A percentile compares a stretch with the other conserved stretches of the same genome.
phyloP scores from a whole-genome alignment of 345 rosid genomes.

The Linum trigynum region DNA sequence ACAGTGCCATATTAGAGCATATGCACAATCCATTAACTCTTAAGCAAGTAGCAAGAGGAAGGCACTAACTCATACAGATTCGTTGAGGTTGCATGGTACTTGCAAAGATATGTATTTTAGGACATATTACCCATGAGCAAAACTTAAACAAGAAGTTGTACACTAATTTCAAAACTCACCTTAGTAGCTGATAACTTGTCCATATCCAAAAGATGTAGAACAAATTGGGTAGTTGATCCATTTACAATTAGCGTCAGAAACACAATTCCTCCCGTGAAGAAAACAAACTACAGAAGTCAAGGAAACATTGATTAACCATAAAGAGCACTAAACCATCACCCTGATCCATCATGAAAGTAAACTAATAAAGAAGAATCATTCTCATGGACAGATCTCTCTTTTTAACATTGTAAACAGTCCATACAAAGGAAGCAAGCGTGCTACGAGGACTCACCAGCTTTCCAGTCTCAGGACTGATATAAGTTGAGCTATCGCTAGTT shows the following conservation, averaged over 20 bases:
- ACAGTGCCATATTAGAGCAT: neutral
- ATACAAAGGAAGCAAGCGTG: constrained; percentile 4
- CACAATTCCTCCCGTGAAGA: constrained; percentile 96
- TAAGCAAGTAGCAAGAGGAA: no score
- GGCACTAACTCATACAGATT: no score
- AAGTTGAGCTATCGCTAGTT: constrained; percentile 38
- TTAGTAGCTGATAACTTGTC: constrained; percentile 66
- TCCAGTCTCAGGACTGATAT: constrained; percentile 59
- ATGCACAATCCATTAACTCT: neutral
- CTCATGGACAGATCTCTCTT: neutral
- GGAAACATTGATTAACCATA: constrained; percentile 4
- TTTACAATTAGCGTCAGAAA: constrained; percentile 78
- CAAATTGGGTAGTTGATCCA: constrained; percentile 85
- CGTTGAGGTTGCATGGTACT: neutral
- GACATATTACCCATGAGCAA: neutral
- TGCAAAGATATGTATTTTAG: neutral
- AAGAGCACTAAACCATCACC: neutral
- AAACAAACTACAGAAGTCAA: constrained; percentile 52
- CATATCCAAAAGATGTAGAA: constrained; percentile 64
- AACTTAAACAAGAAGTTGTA: neutral
- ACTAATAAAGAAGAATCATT: neutral
- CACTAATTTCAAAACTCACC: constrained; percentile 34
- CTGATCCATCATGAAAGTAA: neutral
- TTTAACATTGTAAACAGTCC: neutral
- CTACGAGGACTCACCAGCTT: constrained; percentile 48